Evolutionary conservation across 2,329 filamentous ascomycete species (phyloP).

Genomic region (Penicillium capsulatum): DNA sequence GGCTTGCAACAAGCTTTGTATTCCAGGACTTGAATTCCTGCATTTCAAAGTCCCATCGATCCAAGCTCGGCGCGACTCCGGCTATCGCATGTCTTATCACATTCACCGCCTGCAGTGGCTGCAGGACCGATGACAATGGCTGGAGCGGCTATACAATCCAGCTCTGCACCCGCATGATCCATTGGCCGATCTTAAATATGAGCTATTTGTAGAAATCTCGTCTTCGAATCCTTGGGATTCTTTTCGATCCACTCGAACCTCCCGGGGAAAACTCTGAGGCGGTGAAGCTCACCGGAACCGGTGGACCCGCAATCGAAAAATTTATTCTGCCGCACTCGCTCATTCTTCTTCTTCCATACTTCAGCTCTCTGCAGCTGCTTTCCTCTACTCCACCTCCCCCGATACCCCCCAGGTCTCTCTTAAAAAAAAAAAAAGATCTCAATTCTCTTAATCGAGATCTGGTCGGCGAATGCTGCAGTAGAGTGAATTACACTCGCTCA

Average conservation of each 20-base stretch:
- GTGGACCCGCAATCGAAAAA: constrained; percentile 17
- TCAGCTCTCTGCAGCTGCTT: constrained; percentile 21
- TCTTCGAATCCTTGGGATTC: too few species aligned
- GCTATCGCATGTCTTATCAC: constrained; percentile 1
- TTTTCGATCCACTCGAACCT: too few species aligned
- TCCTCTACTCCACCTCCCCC: constrained; percentile 7
- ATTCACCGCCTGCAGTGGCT: constrained; percentile 2
- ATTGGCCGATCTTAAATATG: too few species aligned
- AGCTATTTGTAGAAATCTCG: too few species aligned
- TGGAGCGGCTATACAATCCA: neutral
- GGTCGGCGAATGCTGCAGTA: constrained; percentile 37
- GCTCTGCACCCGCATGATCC: neutral
- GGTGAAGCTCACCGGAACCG: constrained; percentile 13
- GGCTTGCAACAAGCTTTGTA: too few species aligned
- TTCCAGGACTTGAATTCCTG: too few species aligned
- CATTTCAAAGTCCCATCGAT: too few species aligned
- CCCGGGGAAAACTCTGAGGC: constrained; percentile 16
- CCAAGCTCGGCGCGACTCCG: neutral
- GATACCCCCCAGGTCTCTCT: neutral
- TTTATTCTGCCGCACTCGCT: constrained; percentile 16
- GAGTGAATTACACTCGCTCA: constrained; percentile 27
- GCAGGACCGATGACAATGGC: constrained; percentile 1
- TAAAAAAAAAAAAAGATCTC: constrained; percentile 3
- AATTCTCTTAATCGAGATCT: neutral
- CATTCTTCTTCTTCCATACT: constrained; percentile 15